Evolutionary conservation across 805 yeast species (phyloP).

Genomic region (Hemisphaericaspora nanyangensis): DNA sequence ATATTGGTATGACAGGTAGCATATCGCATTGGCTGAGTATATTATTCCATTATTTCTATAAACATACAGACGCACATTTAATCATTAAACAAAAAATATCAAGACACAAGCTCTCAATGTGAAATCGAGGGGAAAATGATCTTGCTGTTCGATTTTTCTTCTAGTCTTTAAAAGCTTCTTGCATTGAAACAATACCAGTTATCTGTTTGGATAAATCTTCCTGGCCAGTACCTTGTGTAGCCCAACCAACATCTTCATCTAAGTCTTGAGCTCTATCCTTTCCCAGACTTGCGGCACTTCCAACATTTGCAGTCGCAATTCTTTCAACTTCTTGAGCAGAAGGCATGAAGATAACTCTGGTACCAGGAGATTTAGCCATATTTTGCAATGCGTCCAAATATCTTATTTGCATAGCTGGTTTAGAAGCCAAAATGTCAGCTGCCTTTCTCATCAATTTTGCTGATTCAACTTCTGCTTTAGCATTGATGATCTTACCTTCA

Average conservation of each 20-base stretch:
- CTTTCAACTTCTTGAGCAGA: slow-evolving; percentile 40
- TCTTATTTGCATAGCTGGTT: slow-evolving; percentile 75
- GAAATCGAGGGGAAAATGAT: too few species aligned
- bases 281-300: slow-evolving; percentile 3
- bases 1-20: too few species aligned
- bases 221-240: slow-evolving; percentile 10
- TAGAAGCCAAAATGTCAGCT: slow-evolving; percentile 69
- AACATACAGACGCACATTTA: too few species aligned
- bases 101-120: too few species aligned
- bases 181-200: slow-evolving; percentile 27
- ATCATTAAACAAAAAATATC: too few species aligned
- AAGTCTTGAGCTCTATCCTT: slow-evolving; percentile 11
- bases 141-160: too few species aligned
- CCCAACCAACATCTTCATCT: slow-evolving; percentile 24
- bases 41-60: too few species aligned
- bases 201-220: slow-evolving; percentile 10
- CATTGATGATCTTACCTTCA: slow-evolving; percentile 71
- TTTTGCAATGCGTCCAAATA: slow-evolving; percentile 75
- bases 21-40: too few species aligned
- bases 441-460: slow-evolving; percentile 77
- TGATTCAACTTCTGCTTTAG: slow-evolving; percentile 71
- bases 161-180: slow-evolving; percentile 20
- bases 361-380: slow-evolving; percentile 58
- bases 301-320: slow-evolving; percentile 26
- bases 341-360: slow-evolving; percentile 78